These are phyloP conservation scores for Salix viminalis DNA, from an alignment of 345 rosid genomes.

Conservation along the genomic window DNA sequence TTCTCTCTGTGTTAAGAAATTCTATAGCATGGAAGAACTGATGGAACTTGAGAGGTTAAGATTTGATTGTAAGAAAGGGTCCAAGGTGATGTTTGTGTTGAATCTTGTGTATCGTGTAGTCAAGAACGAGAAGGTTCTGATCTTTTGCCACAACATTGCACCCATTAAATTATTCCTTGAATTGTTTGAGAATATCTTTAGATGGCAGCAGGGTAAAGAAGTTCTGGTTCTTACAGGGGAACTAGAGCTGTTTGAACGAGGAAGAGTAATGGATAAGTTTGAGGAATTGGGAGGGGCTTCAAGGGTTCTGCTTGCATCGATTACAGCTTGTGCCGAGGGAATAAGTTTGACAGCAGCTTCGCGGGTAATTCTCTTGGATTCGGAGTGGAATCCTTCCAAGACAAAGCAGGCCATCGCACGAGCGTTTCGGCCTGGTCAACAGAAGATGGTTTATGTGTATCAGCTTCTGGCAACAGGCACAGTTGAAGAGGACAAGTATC, in stretches of 20 bases:
- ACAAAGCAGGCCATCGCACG: slow-evolving; percentile 94
- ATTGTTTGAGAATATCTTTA: slow-evolving; percentile 60
- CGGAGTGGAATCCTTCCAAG: slow-evolving; percentile 95
- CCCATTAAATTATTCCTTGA: slow-evolving; percentile 66
- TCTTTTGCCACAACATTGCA: slow-evolving; percentile 93
- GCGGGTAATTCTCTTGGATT: slow-evolving; percentile 67
- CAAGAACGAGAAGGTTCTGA: slow-evolving; percentile 64
- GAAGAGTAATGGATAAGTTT: slow-evolving; percentile 73
- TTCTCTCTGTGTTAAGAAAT: slow-evolving; percentile 58
- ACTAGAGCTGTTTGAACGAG: slow-evolving; percentile 80
- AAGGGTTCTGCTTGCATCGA: slow-evolving; percentile 70
- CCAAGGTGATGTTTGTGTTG: slow-evolving; percentile 87
- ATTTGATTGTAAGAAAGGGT: slow-evolving; percentile 58
- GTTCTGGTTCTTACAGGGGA: slow-evolving; percentile 74
- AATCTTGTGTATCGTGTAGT: slow-evolving; percentile 74
- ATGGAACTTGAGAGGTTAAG: slow-evolving; percentile 51
- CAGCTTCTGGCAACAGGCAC: slow-evolving; percentile 78
- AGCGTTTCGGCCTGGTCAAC: slow-evolving; percentile 91
- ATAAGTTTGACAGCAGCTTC: slow-evolving; percentile 97
- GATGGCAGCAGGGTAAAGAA: too few relatives aligned
- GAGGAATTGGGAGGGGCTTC: slow-evolving; percentile 67
- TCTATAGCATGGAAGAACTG: slow-evolving; percentile 47
- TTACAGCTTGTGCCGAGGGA: slow-evolving; percentile 94
- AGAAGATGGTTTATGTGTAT: slow-evolving; percentile 80
- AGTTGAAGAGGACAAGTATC: slow-evolving; percentile 80